Percentiles rank a stretch among this genome's conserved stretches.
These are phyloP conservation scores for Ceratocystis papillata DNA, from an alignment of 2,329 filamentous ascomycete species.

Conservation along the genomic window DNA sequence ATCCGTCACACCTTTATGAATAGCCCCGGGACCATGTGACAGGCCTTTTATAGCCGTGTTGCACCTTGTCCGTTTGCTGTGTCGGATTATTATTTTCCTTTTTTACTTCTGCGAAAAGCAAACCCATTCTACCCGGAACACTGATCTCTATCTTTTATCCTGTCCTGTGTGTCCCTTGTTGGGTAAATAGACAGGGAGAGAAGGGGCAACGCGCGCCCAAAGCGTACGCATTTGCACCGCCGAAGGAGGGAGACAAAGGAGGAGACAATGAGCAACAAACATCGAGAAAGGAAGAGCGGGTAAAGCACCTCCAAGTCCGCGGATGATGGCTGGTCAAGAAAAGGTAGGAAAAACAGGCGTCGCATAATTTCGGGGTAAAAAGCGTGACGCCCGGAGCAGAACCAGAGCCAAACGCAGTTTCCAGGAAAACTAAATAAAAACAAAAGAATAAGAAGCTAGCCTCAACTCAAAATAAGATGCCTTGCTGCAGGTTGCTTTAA, in stretches of 20 bases:
- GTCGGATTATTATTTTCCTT: neutral
- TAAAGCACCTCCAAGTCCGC: too few species aligned
- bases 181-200: neutral
- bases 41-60: neutral
- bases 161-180: neutral
- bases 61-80: neutral
- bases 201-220: neutral
- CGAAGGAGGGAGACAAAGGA: neutral
- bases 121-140: too few species aligned
- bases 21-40: neutral
- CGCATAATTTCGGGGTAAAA: neutral
- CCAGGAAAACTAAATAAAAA: neutral
- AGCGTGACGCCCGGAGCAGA: neutral
- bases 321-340: too few species aligned
- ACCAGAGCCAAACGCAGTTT: neutral
- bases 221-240: constrained; percentile 1
- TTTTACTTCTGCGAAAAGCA: neutral
- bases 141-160: too few species aligned
- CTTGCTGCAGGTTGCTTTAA: neutral
- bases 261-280: neutral
- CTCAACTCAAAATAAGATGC: neutral
- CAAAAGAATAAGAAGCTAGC: neutral
- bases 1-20: neutral
- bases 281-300: too few species aligned
- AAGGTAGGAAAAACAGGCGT: too few species aligned